A percentile compares a stretch with the other conserved stretches of the same genome.
Evolutionary conservation across 306 rosid species (phyloP).

Genomic region (Lathyrus aphaca): DNA sequence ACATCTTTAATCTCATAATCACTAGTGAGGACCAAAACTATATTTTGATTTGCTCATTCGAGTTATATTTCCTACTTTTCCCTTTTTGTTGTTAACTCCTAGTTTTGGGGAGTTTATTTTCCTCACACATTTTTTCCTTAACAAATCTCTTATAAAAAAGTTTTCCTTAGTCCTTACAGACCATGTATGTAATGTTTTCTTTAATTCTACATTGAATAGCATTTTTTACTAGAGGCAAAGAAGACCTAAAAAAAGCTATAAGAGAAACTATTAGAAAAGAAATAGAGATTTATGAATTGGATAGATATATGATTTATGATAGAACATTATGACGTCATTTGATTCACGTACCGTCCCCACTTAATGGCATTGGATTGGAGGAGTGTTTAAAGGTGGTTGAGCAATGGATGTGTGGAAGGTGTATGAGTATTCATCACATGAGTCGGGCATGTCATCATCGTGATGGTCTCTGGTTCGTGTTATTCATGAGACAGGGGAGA

Average conservation of each 20-base stretch:
- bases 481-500: too few species aligned
- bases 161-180: neutral
- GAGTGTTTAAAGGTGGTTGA: too few species aligned
- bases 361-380: neutral
- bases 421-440: too few species aligned
- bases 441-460: too few species aligned
- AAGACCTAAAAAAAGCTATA: neutral
- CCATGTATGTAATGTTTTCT: neutral
- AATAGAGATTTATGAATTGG: neutral
- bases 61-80: neutral
- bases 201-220: neutral
- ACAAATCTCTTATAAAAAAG: neutral
- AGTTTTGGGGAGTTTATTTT: neutral
- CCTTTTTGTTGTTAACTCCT: neutral
- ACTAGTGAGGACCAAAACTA: neutral
- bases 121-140: neutral
- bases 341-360: neutral
- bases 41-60: neutral
- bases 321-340: neutral
- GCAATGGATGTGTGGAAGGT: too few species aligned
- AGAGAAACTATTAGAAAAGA: neutral
- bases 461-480: too few species aligned
- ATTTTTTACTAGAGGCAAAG: neutral
- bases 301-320: neutral
- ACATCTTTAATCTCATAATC: slow-evolving; percentile 1